Conservation (phyloP, 2,329 filamentous ascomycete species). For the Ophiocordyceps unilateralis region DNA sequence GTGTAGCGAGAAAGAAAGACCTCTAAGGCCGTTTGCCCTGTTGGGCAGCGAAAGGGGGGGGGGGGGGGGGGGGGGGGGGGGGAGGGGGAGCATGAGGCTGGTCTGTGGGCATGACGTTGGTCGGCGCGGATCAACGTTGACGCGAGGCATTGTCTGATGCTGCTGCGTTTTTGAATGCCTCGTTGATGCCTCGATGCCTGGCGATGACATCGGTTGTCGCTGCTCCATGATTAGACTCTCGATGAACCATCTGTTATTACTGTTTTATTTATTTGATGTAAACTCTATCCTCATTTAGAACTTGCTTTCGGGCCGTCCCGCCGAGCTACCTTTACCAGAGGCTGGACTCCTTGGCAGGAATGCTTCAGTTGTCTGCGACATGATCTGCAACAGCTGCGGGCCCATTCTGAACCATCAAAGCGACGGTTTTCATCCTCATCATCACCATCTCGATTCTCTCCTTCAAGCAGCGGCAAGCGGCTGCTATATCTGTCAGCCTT, state of each 20-base stretch:
- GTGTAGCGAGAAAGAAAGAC: neutral
- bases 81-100: neutral
- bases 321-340: neutral
- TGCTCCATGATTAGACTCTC: no score
- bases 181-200: neutral
- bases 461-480: no score
- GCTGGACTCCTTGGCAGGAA: neutral
- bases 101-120: neutral
- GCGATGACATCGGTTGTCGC: neutral
- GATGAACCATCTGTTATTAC: neutral
- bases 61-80: no score
- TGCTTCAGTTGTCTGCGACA: neutral
- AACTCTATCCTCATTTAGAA: neutral
- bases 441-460: no score
- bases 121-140: neutral
- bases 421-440: no score
- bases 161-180: no score
- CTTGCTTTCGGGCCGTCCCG: neutral
- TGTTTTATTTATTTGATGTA: neutral
- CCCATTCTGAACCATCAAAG: no score
- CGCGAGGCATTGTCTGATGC: neutral
- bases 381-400: no score
- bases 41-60: neutral
- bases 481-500: no score
- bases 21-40: neutral